Evolutionary conservation across 176 grass and related monocot species (phyloP).

Genomic region (Rhipidocladum racemiflorum): DNA sequence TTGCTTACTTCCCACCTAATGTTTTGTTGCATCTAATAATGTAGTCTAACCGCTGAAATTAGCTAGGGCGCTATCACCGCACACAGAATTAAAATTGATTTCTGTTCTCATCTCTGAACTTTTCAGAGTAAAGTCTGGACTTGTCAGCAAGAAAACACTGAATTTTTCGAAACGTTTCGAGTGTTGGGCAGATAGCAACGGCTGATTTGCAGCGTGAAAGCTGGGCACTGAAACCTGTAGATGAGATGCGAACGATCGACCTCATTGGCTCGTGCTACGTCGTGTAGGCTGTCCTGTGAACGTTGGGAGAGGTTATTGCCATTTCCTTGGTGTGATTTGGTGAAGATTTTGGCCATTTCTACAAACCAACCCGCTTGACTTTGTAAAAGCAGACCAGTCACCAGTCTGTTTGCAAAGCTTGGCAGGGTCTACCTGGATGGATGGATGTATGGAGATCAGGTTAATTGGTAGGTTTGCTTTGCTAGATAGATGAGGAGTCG

Average conservation of each 20-base stretch:
- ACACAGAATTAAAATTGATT: neutral
- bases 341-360: neutral
- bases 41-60: no score
- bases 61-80: neutral
- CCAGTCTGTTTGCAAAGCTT: slow-evolving; percentile 1
- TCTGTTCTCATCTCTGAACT: neutral
- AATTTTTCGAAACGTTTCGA: neutral
- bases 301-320: neutral
- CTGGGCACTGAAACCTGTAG: neutral
- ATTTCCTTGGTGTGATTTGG: neutral
- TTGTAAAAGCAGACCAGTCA: neutral
- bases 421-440: neutral
- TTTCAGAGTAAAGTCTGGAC: neutral
- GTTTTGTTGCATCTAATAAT: neutral
- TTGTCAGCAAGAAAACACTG: neutral
- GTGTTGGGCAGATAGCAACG: neutral
- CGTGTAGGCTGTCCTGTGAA: neutral
- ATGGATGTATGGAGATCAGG: neutral
- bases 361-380: neutral
- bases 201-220: neutral
- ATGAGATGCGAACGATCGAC: neutral
- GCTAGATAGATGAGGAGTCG: neutral
- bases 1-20: neutral
- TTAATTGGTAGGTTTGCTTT: neutral
- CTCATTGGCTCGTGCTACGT: neutral